Percentiles rank a stretch among this genome's conserved stretches.
These are phyloP conservation scores for Lyophyllum atratum DNA, from an alignment of 768 basidiomycete genomes.

Conservation along the genomic window DNA sequence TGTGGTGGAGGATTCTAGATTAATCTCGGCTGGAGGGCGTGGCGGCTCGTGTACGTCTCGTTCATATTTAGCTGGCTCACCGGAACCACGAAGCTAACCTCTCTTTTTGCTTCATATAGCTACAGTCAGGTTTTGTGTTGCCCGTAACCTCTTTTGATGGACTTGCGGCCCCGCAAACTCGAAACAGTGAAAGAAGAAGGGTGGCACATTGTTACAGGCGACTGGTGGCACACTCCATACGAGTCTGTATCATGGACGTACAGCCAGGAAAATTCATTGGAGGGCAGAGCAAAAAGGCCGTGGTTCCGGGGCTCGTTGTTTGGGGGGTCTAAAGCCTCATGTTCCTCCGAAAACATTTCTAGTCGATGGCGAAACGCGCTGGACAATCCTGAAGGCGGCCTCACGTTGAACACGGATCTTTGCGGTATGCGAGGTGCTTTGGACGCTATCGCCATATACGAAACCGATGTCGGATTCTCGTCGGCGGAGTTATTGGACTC, in stretches of 20 bases:
- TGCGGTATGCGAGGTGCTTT: constrained; percentile 39
- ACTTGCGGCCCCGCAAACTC: constrained; percentile 18
- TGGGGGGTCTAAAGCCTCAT: constrained; percentile 10
- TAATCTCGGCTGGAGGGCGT: constrained; percentile 21
- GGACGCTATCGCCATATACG: constrained; percentile 40
- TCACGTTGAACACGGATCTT: constrained; percentile 38
- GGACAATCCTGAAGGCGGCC: constrained; percentile 8
- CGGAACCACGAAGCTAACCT: constrained; percentile 5
- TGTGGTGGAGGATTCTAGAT: constrained; percentile 30
- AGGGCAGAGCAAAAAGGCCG: constrained; percentile 26
- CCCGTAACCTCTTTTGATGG: constrained; percentile 25
- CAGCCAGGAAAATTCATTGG: constrained; percentile 18
- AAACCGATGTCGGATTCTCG: constrained; percentile 43
- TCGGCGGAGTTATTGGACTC: constrained; percentile 18
- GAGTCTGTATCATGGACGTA: constrained; percentile 43
- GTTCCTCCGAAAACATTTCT: constrained; percentile 8
- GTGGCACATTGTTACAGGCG: constrained; percentile 39
- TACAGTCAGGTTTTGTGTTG: constrained; percentile 10
- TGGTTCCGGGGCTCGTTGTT: constrained; percentile 37
- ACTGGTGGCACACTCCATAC: constrained; percentile 45
- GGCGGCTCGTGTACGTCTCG: constrained; percentile 28
- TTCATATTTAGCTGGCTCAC: constrained; percentile 4
- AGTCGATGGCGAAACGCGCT: constrained; percentile 8
- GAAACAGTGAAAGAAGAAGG: constrained; percentile 31
- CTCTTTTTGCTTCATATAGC: constrained; percentile 10